Evolutionary conservation across 1,284 basidiomycete species (phyloP), one percentile per base, ranked within the genome.

Genomic region (Salmacisia buchloeana): DNA sequence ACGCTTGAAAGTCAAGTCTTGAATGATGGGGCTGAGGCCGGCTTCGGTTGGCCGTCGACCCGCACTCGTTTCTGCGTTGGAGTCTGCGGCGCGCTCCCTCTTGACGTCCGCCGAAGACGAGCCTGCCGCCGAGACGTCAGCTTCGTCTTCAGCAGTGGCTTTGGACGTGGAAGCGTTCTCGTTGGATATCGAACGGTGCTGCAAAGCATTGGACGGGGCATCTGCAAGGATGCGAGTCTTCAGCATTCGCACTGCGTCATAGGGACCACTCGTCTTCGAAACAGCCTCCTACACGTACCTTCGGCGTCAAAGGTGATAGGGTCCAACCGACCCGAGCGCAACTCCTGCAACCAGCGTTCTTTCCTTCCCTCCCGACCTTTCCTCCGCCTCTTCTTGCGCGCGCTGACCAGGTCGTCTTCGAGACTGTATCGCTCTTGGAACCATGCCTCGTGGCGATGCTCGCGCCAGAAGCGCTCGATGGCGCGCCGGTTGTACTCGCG

Each of bases 361-460:
- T 75, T 76, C 38, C 67, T 69, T 34, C 75, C 75, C 13, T 59
- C 35, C 25, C 76, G 62, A 25, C 72, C 76, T 2, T 62, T 57
- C 27, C 64, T 66, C 61, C 70, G 70, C 21, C 75, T 66, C 38
- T 59, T 36, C 18, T 52, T 60, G 3, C 75, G 56, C 15, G 61
- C 68, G 6, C n/a, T 39, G 31, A 67, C 65, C 43, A 64, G 68
- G 1, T 66, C 67, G 25, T 69, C 63, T 21, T 52, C 56, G 4
- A 69, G 60, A 3, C 65, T 68, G 59, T 77, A 78, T 61, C 75
- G 75, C 54, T 78, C 76, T 39, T 63, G 63, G 63, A 78, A 78
- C 72, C 75, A 78, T 13, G 66, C 67, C 34, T 70, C 68, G 39
- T 73, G 59, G 13, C 63, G 65, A 34, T 74, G 67, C 33, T 69